phyloP scores from a whole-genome alignment of 2,329 filamentous ascomycete genomes.

The Fusarium nurragi region DNA sequence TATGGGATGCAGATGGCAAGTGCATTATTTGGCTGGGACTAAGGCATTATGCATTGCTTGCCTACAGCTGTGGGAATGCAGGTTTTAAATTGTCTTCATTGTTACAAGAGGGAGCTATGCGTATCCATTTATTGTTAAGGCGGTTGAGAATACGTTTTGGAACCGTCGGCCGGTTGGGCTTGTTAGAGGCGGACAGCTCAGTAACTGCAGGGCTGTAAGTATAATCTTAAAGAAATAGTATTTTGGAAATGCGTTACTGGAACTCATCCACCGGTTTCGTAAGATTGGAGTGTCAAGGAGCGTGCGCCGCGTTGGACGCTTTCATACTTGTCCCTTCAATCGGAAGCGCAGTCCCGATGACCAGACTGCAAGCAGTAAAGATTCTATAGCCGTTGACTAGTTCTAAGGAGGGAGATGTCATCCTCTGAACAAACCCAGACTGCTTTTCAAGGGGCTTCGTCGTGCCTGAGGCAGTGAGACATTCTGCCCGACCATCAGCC shows the following conservation, averaged over 20 bases:
- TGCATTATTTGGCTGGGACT: background rate
- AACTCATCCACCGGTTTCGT: background rate
- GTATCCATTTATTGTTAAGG: background rate
- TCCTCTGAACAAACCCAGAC: background rate
- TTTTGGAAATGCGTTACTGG: background rate
- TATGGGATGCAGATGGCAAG: background rate
- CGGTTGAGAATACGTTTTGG: background rate
- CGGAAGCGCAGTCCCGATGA: background rate
- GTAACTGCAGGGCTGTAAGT: background rate
- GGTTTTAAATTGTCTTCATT: background rate
- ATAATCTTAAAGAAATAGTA: background rate
- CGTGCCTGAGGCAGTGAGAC: conserved; percentile 21
- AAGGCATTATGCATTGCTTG: background rate
- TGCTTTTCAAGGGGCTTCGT: background rate
- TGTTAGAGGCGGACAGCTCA: background rate
- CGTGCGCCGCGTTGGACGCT: no score
- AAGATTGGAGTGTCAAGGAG: conserved; percentile 2
- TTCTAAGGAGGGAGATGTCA: conserved; percentile 2
- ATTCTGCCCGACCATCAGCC: background rate
- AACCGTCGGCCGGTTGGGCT: background rate
- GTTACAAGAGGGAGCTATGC: background rate
- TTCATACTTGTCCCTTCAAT: background rate
- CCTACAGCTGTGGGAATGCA: background rate
- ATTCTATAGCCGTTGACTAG: background rate
- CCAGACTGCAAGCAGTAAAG: conserved; percentile 9